Evolutionary conservation across 2,329 filamentous ascomycete genomes (phyloP), one percentile per base, ranked within the genome.

Genomic region (Ascomycota sp.): DNA sequence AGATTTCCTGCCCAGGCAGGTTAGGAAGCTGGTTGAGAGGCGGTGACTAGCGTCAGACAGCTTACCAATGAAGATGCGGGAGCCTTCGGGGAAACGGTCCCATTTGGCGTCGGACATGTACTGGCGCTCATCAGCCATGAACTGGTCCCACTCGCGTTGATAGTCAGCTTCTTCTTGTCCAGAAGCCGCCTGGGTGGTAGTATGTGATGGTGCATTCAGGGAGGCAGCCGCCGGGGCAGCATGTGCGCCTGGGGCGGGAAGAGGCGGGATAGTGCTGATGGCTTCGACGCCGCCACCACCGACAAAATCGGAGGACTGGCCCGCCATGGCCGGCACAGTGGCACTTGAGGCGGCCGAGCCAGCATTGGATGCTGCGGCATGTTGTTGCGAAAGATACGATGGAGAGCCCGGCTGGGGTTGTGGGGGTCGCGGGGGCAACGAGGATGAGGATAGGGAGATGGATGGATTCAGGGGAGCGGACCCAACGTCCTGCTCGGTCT

Each of bases 21-120:
- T 28, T 12, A 28, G 27, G 19, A 20, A 20, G n/a, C 10, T 5
- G 15, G 20, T n/a, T 38, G 8, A 17, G 19, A 5, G 4, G 12
- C 11, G 44, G 43, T 37, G 37, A 40, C 35, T 38, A 37, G 40
- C 40, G 35, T 37, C 32, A 33, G 36, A 35, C 35, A 28, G 45
- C 66, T 47, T 62, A 81, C 79, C 80, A 47, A 89, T 80, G 45
- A 86, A 86, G 30, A 89, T 63, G 35, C 80, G 65, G 12, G 78
- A 83, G 4, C 75, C 75, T 30, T 72, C 62, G 0, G 80, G 79
- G 43, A 86, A 86, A 36, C 72, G 68, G 42, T 85, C 77, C 79
- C 79, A 86, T 42, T 77, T 71, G 20, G 75, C 78, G 43, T 85
- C 77, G 0, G 70, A 69, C 40, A 82, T 77, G 48, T 81, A 81